Conservation (phyloP, 169 alveolate species). For the Cryptosporidium viatorum region DNA sequence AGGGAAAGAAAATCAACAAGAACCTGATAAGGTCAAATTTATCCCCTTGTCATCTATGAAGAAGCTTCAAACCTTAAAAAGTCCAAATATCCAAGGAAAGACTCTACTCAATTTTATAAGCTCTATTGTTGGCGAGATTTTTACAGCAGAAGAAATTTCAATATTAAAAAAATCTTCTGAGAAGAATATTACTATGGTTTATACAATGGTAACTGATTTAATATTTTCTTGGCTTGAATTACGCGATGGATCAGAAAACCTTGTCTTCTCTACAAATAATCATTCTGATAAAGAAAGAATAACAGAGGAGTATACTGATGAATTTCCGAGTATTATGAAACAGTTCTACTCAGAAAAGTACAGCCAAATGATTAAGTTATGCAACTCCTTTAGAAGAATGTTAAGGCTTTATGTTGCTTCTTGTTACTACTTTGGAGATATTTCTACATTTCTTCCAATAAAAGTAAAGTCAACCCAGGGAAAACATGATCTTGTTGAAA, state of each 20-base stretch:
- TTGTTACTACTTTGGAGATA: constrained; percentile 64
- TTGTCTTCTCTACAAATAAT: neutral
- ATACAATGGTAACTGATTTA: constrained; percentile 54
- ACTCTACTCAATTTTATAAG: constrained; percentile 41
- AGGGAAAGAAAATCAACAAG: neutral
- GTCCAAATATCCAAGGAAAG: constrained; percentile 57
- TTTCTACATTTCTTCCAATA: constrained; percentile 43
- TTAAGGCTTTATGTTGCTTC: constrained; percentile 55
- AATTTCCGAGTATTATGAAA: constrained; percentile 39
- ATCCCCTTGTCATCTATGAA: constrained; percentile 67
- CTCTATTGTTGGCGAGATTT: constrained; percentile 63
- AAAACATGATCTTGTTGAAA: constrained; percentile 8
- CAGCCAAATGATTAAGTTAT: constrained; percentile 28
- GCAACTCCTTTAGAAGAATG: constrained; percentile 13
- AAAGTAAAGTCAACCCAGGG: neutral
- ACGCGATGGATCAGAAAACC: constrained; percentile 16
- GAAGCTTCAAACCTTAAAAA: constrained; percentile 36
- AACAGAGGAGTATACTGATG: neutral
- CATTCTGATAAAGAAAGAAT: neutral
- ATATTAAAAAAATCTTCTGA: constrained; percentile 61
- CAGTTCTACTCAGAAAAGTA: constrained; percentile 43
- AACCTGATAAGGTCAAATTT: constrained; percentile 23
- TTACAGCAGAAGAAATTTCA: constrained; percentile 40
- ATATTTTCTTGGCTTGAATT: constrained; percentile 68
- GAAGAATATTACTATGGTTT: constrained; percentile 27